A percentile compares a stretch with the other conserved stretches of the same genome.
phyloP scores from a whole-genome alignment of 2,329 filamentous ascomycete genomes.

The Scytalidium lignicola region DNA sequence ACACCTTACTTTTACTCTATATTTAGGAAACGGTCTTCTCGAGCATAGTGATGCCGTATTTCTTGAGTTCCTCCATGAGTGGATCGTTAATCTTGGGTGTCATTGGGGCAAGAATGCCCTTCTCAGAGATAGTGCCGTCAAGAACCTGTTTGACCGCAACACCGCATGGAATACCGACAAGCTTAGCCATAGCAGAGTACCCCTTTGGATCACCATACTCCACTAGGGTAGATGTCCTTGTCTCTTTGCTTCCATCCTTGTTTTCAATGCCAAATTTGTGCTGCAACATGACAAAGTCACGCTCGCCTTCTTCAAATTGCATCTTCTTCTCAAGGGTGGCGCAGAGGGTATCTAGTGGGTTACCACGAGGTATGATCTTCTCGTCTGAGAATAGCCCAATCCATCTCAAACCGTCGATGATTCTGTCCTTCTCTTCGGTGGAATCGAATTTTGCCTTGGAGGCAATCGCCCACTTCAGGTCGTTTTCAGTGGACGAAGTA shows the following conservation, averaged over 20 bases:
- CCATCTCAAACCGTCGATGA: slow-evolving; percentile 71
- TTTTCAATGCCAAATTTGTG: slow-evolving; percentile 82
- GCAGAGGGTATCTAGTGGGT: slow-evolving; percentile 86
- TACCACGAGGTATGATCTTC: slow-evolving; percentile 66
- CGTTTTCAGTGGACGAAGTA: slow-evolving; percentile 46
- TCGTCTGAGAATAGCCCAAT: slow-evolving; percentile 58
- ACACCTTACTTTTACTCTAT: no score
- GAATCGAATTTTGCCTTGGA: slow-evolving; percentile 69
- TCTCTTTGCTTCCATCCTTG: slow-evolving; percentile 73
- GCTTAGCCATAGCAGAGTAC: slow-evolving; percentile 78
- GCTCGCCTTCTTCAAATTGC: slow-evolving; percentile 76
- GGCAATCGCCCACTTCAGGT: slow-evolving; percentile 67
- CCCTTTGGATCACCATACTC: slow-evolving; percentile 70
- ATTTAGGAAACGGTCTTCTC: no score
- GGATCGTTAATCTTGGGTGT: slow-evolving; percentile 62
- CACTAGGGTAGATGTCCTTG: slow-evolving; percentile 71
- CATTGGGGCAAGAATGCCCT: slow-evolving; percentile 71
- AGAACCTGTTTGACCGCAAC: slow-evolving; percentile 73
- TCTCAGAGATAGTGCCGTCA: slow-evolving; percentile 63
- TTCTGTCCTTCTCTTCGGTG: slow-evolving; percentile 63
- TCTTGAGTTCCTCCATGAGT: slow-evolving; percentile 63
- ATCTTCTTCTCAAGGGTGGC: slow-evolving; percentile 87
- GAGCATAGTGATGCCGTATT: no score
- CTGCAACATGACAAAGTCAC: slow-evolving; percentile 69
- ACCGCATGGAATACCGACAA: slow-evolving; percentile 71